Conservation (phyloP, 2,329 filamentous ascomycete species). For the Polytolypa hystricis region DNA sequence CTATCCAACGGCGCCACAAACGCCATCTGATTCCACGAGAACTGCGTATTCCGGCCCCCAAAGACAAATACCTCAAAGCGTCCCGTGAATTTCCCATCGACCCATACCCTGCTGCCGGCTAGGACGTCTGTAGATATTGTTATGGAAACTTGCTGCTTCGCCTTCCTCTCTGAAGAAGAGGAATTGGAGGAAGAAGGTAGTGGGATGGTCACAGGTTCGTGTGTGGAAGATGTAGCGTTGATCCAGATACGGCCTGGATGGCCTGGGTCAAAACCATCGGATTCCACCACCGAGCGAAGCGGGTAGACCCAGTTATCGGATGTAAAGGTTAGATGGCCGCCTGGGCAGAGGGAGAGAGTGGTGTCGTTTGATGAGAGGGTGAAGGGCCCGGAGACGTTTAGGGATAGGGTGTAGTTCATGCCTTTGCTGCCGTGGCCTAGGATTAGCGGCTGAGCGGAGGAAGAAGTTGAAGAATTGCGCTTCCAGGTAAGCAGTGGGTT, state of each 20-base stretch:
- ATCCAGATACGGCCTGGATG: slow-evolving; percentile 44
- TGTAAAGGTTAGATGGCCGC: slow-evolving; percentile 32
- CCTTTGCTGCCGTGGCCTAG: slow-evolving; percentile 42
- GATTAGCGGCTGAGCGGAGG: too few species aligned
- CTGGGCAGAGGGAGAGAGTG: slow-evolving; percentile 26
- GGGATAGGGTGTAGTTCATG: slow-evolving; percentile 44
- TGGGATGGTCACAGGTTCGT: slow-evolving; percentile 29
- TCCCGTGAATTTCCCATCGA: slow-evolving; percentile 36
- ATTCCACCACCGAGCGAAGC: slow-evolving; percentile 34
- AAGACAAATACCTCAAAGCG: slow-evolving; percentile 46
- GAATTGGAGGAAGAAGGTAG: slow-evolving; percentile 20
- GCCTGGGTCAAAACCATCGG: slow-evolving; percentile 36
- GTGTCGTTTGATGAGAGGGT: slow-evolving; percentile 35
- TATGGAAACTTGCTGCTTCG: too few species aligned
- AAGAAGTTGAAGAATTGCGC: slow-evolving; percentile 21
- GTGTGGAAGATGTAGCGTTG: slow-evolving; percentile 37
- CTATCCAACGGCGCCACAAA: slow-evolving; percentile 41
- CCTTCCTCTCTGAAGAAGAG: too few species aligned
- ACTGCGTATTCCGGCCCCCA: slow-evolving; percentile 40
- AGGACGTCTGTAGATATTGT: slow-evolving; percentile 36
- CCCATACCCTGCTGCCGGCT: slow-evolving; percentile 40
- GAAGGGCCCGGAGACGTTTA: slow-evolving; percentile 38
- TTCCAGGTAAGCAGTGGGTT: slow-evolving; percentile 22
- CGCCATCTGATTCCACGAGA: slow-evolving; percentile 48
- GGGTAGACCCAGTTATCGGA: slow-evolving; percentile 39